Evolutionary conservation across 805 yeast genomes (phyloP).

Genomic region (Kodamaea nitidulidarum): DNA sequence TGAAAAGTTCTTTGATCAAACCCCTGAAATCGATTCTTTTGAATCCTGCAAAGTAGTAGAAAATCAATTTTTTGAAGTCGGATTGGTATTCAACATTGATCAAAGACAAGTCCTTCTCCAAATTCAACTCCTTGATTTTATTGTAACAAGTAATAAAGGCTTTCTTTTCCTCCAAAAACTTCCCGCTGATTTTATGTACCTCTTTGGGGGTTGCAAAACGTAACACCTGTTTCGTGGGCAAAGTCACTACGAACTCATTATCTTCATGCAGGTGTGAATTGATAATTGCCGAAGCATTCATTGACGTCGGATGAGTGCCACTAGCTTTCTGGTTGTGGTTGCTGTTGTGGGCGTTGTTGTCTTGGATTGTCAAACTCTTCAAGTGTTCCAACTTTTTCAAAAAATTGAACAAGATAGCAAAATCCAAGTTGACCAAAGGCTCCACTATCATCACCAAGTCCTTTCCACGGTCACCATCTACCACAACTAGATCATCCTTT

Average conservation of each 20-base stretch:
- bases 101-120: constrained; percentile 35
- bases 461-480: constrained; percentile 82
- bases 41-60: constrained; percentile 45
- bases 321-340: constrained; percentile 19
- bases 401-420: constrained; percentile 70
- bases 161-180: constrained; percentile 67
- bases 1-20: constrained; percentile 42
- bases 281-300: constrained; percentile 34
- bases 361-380: constrained; percentile 43
- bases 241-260: constrained; percentile 55
- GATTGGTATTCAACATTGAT: constrained; percentile 44
- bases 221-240: constrained; percentile 74
- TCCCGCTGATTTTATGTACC: constrained; percentile 54
- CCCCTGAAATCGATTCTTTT: constrained; percentile 42
- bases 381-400: constrained; percentile 69
- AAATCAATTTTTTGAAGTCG: constrained; percentile 43
- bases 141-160: constrained; percentile 62
- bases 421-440: constrained; percentile 56
- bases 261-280: constrained; percentile 47
- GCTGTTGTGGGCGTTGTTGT: constrained; percentile 16
- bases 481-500: constrained; percentile 64
- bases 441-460: constrained; percentile 72
- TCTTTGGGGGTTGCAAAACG: constrained; percentile 75
- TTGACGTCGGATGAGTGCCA: constrained; percentile 38
- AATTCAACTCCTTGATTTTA: constrained; percentile 45